Evolutionary conservation across 139 green algal genomes (phyloP), one percentile per base, ranked within the genome.

Genomic region (Chlamydomonas sp.): DNA sequence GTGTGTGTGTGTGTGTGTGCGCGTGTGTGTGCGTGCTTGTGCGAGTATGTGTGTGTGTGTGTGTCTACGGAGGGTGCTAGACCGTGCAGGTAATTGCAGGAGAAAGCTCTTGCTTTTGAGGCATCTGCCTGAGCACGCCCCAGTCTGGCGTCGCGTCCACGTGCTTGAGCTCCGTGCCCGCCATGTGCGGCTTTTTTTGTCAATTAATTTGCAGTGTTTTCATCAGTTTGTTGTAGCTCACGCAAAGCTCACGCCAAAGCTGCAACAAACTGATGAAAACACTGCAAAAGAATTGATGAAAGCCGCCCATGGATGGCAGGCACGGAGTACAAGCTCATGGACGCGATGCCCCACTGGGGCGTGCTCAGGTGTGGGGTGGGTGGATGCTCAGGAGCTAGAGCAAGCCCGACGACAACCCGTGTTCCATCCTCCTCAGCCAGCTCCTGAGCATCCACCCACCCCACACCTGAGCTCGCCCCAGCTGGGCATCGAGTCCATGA

Each of bases 241-340:
- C 13, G 16, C 13, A 13, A 54, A 20, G 43, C 20, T 54, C 16
- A 54, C 43, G 16, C 13, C 20, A 54, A 13, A 26, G 20, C 43
- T 54, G 16, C 20, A 54, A 13, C 43, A 54, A 54, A 26, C 16
- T 20, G 20, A 13, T 20, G 13, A 54, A 26, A 54, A 26, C 13
- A 54, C 20, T 26, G 16, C 43, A 54, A 54, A 26, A 54, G 13
- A 54, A 13, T 20, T 54, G 20, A 54, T 13, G 13, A 13, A 54
- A 13, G 43, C 20, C 20, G 43, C 20, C 43, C 20, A 54, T 54
- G 13, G 43, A 70, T 79, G 68, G 73, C 68, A 5, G 26, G 62
- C 3, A 43, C 59, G 35, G 73, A 79, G 50, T 79, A 75, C 68
- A 43, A 47, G 28, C 59, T 65, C 5, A 8, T 73, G 67, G 67